A percentile compares a stretch with the other conserved stretches of the same genome.
These are phyloP conservation scores for Tulasnella sp. DNA, from an alignment of 768 basidiomycete genomes.

Conservation along the genomic window DNA sequence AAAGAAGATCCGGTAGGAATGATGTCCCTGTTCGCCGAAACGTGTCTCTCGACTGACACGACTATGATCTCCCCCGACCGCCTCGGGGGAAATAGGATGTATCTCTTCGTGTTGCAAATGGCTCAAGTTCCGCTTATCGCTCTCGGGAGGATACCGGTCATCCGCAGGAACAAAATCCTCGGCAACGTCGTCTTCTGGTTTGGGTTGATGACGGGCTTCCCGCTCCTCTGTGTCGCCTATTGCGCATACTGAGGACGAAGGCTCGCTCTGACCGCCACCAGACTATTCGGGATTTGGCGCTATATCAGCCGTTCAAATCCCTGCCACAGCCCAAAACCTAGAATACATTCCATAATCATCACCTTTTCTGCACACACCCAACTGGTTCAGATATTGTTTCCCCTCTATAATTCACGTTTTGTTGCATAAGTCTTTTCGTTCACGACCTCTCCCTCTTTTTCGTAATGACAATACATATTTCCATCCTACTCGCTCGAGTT, in stretches of 20 bases:
- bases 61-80: too few relatives aligned
- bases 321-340: too few relatives aligned
- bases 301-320: too few relatives aligned
- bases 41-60: not conserved
- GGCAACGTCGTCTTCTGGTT: slow-evolving; percentile 82
- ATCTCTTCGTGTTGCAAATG: slow-evolving; percentile 79
- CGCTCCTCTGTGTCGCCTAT: slow-evolving; percentile 80
- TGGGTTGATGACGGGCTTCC: slow-evolving; percentile 78
- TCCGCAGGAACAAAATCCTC: slow-evolving; percentile 76
- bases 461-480: not conserved
- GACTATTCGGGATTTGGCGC: too few relatives aligned
- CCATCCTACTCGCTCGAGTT: not conserved
- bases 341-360: too few relatives aligned
- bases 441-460: not conserved
- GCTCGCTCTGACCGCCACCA: too few relatives aligned
- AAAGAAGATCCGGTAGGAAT: slow-evolving; percentile 73
- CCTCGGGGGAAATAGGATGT: slow-evolving; percentile 47
- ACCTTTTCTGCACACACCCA: too few relatives aligned
- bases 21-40: not conserved
- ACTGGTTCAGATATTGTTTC: too few relatives aligned
- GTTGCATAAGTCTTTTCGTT: not conserved
- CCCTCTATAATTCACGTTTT: not conserved
- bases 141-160: slow-evolving; percentile 65
- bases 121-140: slow-evolving; percentile 89
- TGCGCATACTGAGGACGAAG: slow-evolving; percentile 44